A percentile compares a stretch with the other conserved stretches of the same genome.
These are phyloP conservation scores for Aspergillus niger DNA, from an alignment of 2,329 filamentous ascomycete species.

Conservation along the genomic window DNA sequence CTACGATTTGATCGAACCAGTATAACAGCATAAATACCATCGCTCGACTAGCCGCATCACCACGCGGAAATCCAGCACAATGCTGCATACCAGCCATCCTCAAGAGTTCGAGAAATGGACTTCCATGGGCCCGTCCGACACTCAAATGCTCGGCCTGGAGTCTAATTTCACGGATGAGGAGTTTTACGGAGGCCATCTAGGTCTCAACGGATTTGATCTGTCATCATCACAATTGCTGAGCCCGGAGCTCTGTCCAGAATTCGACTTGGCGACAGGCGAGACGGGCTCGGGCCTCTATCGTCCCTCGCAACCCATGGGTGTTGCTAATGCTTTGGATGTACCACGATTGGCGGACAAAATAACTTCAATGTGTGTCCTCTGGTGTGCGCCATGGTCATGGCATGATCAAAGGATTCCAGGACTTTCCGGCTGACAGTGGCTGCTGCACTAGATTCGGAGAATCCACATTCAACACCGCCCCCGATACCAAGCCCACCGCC, in stretches of 20 bases:
- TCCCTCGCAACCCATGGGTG: neutral
- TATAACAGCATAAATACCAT: neutral
- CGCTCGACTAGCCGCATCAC: neutral
- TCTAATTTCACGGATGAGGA: constrained; percentile 8
- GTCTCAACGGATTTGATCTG: constrained; percentile 12
- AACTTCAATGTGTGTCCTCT: constrained; percentile 3
- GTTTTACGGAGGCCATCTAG: constrained; percentile 15
- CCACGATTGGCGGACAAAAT: constrained; percentile 8
- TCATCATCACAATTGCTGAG: constrained; percentile 6
- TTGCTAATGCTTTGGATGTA: neutral
- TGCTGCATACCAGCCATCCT: constrained; percentile 12
- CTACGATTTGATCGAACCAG: neutral
- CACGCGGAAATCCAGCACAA: neutral
- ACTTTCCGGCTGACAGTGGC: neutral
- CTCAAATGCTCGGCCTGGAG: constrained; percentile 9
- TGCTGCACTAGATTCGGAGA: constrained; percentile 7
- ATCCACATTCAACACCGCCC: constrained; percentile 7
- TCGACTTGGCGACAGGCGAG: constrained; percentile 6
- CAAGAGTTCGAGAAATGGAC: constrained; percentile 16
- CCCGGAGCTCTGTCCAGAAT: neutral
- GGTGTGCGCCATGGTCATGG: neutral
- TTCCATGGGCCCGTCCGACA: constrained; percentile 14
- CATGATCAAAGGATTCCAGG: neutral
- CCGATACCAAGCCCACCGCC: neutral
- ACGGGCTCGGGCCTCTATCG: neutral